A percentile compares a stretch with the other conserved stretches of the same genome.
Conservation (phyloP, 139 green algal species). For the Tetraselmis chui region DNA sequence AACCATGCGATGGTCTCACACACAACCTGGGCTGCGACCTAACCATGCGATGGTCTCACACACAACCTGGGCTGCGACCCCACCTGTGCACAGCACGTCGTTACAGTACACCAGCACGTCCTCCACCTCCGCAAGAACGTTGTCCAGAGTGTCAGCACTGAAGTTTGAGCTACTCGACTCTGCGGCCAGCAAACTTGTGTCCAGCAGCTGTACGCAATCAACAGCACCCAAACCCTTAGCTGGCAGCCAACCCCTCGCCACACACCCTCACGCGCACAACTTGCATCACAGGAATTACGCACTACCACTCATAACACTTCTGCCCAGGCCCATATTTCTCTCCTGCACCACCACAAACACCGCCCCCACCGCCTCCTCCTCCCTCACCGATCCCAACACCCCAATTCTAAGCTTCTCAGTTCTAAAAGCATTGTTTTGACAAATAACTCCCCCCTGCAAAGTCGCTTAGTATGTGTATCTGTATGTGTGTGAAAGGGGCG, state of each 20-base stretch:
- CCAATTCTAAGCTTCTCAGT: no score
- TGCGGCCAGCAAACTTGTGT: neutral
- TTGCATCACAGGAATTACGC: neutral
- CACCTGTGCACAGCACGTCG: slow-evolving; percentile 76
- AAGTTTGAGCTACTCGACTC: neutral
- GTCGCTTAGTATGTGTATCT: no score
- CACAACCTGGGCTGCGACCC: no score
- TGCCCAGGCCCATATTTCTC: no score
- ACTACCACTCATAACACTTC: neutral
- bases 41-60: neutral
- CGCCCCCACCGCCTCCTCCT: no score
- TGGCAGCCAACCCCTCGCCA: neutral
- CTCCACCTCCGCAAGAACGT: slow-evolving; percentile 79
- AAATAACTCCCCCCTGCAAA: no score
- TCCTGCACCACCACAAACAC: no score
- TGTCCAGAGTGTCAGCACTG: slow-evolving; percentile 47
- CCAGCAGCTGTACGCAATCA: neutral
- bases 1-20: no score
- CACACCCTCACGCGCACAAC: no score
- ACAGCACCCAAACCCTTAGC: neutral
- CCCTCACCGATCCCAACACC: no score
- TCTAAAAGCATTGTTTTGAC: no score
- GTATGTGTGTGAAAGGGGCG: no score
- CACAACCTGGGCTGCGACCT: neutral
- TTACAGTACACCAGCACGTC: slow-evolving; percentile 90